Conservation (phyloP, 2,329 filamentous ascomycete species). For the Penicillium italicum region DNA sequence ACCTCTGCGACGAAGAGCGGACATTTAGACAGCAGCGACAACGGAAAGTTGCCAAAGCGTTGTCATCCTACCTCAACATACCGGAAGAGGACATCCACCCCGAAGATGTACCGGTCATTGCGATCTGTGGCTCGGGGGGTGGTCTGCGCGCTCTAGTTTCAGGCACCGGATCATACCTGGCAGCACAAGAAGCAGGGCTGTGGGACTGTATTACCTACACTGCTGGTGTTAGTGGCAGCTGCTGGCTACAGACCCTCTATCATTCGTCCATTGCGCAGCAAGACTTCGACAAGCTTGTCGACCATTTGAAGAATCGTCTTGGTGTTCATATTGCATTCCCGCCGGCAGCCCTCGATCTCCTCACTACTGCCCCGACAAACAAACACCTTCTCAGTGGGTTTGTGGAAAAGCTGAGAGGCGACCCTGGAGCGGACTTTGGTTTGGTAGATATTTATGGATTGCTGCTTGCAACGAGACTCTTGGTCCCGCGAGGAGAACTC, state of each 20-base stretch:
- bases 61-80: slow-evolving; percentile 78
- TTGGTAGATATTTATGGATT: slow-evolving; percentile 92
- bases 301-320: slow-evolving; percentile 81
- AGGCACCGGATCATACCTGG: slow-evolving; percentile 80
- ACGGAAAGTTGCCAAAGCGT: slow-evolving; percentile 63
- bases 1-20: slow-evolving; percentile 80
- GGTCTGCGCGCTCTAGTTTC: slow-evolving; percentile 86
- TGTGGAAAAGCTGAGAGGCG: slow-evolving; percentile 86
- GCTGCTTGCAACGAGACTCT: slow-evolving; percentile 73
- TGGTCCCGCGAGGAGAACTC: slow-evolving; percentile 82
- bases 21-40: slow-evolving; percentile 68
- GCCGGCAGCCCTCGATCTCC: slow-evolving; percentile 71
- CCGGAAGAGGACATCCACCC: slow-evolving; percentile 79
- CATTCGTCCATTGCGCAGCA: slow-evolving; percentile 72
- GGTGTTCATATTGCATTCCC: slow-evolving; percentile 91
- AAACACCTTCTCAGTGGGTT: slow-evolving; percentile 84
- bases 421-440: slow-evolving; percentile 75
- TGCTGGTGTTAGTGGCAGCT: slow-evolving; percentile 90
- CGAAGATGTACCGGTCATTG: slow-evolving; percentile 88
- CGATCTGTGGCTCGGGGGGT: slow-evolving; percentile 90
- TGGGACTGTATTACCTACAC: slow-evolving; percentile 96
- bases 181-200: slow-evolving; percentile 77
- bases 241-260: slow-evolving; percentile 88
- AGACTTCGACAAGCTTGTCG: slow-evolving; percentile 66
- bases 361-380: slow-evolving; percentile 87